Percentiles rank a stretch among this genome's conserved stretches.
Evolutionary conservation across 1,284 basidiomycete genomes (phyloP).

Genomic region (Moesziomyces sp.): DNA sequence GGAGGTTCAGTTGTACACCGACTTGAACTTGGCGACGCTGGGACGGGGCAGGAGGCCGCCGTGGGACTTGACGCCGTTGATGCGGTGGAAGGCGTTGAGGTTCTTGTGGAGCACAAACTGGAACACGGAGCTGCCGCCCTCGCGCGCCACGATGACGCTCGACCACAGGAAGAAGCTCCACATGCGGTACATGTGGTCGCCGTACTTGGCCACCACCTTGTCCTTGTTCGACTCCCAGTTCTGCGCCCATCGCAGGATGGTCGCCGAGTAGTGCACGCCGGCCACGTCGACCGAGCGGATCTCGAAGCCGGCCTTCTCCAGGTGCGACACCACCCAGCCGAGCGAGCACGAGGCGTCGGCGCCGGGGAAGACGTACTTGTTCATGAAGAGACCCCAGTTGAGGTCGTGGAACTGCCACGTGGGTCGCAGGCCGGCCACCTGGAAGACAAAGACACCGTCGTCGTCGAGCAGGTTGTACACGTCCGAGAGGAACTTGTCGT

Average conservation of each 20-base stretch:
- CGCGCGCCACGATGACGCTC: constrained; percentile 63
- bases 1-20: constrained; percentile 54
- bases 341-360: constrained; percentile 86
- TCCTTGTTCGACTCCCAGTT: constrained; percentile 74
- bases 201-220: constrained; percentile 87
- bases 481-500: constrained; percentile 86
- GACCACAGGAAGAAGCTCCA: constrained; percentile 67
- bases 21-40: constrained; percentile 46
- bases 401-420: constrained; percentile 98
- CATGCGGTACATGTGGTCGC: constrained; percentile 74
- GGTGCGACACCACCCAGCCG: constrained; percentile 86
- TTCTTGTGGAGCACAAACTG: constrained; percentile 84
- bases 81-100: constrained; percentile 89
- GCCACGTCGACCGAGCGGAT: constrained; percentile 96
- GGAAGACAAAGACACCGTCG: constrained; percentile 92
- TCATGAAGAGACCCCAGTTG: constrained; percentile 77
- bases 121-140: constrained; percentile 66
- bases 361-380: constrained; percentile 83
- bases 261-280: constrained; percentile 82
- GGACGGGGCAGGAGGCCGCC: constrained; percentile 60
- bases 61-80: constrained; percentile 68
- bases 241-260: constrained; percentile 74
- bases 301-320: constrained; percentile 92
- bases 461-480: constrained; percentile 94
- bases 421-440: constrained; percentile 93